A percentile compares a stretch with the other conserved stretches of the same genome.
Evolutionary conservation across 345 rosid species (phyloP).

Genomic region (Arabis hirsuta): DNA sequence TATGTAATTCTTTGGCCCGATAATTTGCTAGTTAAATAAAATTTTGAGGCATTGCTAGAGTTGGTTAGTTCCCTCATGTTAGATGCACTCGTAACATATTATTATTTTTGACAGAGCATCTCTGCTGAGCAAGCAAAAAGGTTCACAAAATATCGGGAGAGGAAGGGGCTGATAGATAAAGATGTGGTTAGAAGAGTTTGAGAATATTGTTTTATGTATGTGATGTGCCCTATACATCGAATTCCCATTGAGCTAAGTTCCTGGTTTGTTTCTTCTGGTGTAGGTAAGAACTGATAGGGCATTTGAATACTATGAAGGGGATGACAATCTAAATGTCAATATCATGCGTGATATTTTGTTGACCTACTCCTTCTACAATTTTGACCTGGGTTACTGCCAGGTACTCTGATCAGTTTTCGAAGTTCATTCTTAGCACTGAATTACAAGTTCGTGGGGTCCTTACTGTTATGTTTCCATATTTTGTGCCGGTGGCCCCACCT

Average conservation of each 20-base stretch:
- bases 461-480: conserved; percentile 7
- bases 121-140: conserved; percentile 91
- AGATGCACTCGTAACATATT: conserved; percentile 11
- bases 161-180: conserved; percentile 90
- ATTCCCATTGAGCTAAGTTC: conserved; percentile 1
- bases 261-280: conserved; percentile 26
- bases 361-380: conserved; percentile 94
- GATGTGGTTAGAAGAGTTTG: conserved; percentile 75
- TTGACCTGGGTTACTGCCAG: conserved; percentile 99
- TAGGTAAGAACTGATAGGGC: conserved; percentile 98
- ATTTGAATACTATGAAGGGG: conserved; percentile 77
- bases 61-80: conserved; percentile 26
- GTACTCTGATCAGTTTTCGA: conserved; percentile 46
- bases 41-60: not conserved
- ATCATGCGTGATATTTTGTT: conserved; percentile 79
- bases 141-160: conserved; percentile 91
- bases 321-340: conserved; percentile 84
- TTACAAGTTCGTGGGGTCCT: conserved; percentile 28
- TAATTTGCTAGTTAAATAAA: not conserved
- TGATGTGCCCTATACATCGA: not conserved
- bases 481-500: not conserved
- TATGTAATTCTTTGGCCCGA: conserved; percentile 22
- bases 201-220: not conserved
- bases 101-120: conserved; percentile 68
- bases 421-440: conserved; percentile 8